Percentiles rank a stretch among this genome's conserved stretches.
These are phyloP conservation scores for Fennellomyces sp. DNA, from an alignment of 371 early-diverging fungal genomes.

Conservation along the genomic window DNA sequence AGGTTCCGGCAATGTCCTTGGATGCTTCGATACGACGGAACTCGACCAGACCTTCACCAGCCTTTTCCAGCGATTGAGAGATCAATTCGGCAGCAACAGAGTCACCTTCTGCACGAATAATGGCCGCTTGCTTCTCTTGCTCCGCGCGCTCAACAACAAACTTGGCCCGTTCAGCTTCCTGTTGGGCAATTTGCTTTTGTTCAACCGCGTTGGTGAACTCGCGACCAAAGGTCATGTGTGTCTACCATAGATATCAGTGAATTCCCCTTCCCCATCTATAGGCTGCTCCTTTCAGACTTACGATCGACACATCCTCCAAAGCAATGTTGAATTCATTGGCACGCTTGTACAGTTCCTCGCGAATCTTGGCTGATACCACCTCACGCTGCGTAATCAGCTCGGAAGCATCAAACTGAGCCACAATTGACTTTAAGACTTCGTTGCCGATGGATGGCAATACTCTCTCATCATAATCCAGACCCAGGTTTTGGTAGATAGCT, in stretches of 20 bases:
- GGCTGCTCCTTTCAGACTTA: constrained; percentile 53
- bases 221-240: constrained; percentile 95
- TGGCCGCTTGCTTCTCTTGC: constrained; percentile 96
- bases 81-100: constrained; percentile 91
- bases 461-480: constrained; percentile 96
- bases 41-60: constrained; percentile 89
- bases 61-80: constrained; percentile 84
- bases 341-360: constrained; percentile 92
- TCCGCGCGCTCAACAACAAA: constrained; percentile 95
- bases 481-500: constrained; percentile 88
- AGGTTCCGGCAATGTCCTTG: constrained; percentile 94
- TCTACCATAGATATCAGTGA: constrained; percentile 46
- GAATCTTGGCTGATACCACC: constrained; percentile 91
- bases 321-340: constrained; percentile 94
- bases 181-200: constrained; percentile 93
- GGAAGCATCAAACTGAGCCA: constrained; percentile 98
- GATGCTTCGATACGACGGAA: constrained; percentile 97
- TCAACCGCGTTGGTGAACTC: constrained; percentile 96
- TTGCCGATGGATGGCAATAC: constrained; percentile 98
- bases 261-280: background rate
- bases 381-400: constrained; percentile 99
- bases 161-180: constrained; percentile 97
- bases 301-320: constrained; percentile 98
- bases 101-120: constrained; percentile 99
- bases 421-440: constrained; percentile 97